Percentiles rank a stretch among this genome's conserved stretches.
phyloP scores from a whole-genome alignment of 2,329 filamentous ascomycete genomes.

The Fusarium beomiforme region DNA sequence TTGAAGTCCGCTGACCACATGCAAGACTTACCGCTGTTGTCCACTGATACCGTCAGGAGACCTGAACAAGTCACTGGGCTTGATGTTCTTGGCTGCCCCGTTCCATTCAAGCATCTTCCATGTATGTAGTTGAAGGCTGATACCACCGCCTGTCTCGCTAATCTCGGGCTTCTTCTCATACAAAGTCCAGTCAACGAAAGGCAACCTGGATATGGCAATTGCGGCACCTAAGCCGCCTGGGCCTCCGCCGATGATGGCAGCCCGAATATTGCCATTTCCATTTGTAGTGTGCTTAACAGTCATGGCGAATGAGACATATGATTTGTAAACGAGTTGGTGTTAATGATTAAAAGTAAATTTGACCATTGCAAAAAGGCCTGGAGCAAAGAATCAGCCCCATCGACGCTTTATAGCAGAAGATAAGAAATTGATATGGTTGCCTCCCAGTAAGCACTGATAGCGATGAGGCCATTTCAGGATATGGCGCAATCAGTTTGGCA shows the following conservation, averaged over 20 bases:
- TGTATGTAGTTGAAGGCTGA: conserved; percentile 49
- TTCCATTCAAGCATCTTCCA: conserved; percentile 49
- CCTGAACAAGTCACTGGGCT: conserved; percentile 45
- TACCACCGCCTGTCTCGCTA: conserved; percentile 51
- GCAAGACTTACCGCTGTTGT: conserved; percentile 37
- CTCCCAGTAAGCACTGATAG: background rate
- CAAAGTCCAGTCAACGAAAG: conserved; percentile 46
- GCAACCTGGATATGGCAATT: conserved; percentile 44
- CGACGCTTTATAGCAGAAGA: background rate
- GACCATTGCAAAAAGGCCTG: background rate
- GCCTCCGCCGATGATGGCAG: conserved; percentile 44
- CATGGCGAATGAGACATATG: conserved; percentile 8
- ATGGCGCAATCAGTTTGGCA: conserved; percentile 35
- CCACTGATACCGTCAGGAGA: conserved; percentile 39
- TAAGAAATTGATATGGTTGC: background rate
- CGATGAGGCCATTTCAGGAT: conserved; percentile 30
- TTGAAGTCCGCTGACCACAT: accelerated
- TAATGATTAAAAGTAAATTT: background rate
- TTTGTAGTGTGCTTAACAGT: conserved; percentile 31
- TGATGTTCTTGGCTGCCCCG: conserved; percentile 45
- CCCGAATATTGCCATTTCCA: conserved; percentile 22
- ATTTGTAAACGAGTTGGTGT: background rate
- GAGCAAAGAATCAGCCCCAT: too few species aligned
- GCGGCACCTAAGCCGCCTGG: conserved; percentile 46
- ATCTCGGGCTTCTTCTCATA: conserved; percentile 51